Base-by-base conservation (phyloP, 495 filamentous ascomycete species). In the Durotheca rogersii region DNA sequence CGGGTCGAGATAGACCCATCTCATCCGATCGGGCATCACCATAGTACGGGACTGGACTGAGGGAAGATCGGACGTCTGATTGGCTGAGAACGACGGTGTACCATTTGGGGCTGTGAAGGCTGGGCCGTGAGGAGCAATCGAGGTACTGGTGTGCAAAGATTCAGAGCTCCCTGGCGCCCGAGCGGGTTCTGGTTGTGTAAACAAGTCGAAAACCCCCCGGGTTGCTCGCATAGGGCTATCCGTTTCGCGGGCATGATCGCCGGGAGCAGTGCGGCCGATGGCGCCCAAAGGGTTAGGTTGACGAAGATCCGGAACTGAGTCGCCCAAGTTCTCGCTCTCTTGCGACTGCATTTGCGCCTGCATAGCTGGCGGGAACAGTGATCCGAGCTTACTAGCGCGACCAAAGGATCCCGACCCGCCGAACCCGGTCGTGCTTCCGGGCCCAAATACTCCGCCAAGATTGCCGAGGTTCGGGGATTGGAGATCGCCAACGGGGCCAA, bases 1-100 rank as follows among this genome's bases (percentile, higher is more conserved):
- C 3, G 94, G 93, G 67, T 98, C 93, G 21, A 91, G 83, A 62
- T 98, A 98, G 20, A 95, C 92, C 93, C 93, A 98, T 56, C 91
- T 81, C 87, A 98, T 98, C 14, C 95, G 80, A 67, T 98, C 93
- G 12, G 93, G 93, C 93, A 98, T 97, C n/a, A 98, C 92, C 88
- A 97, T 95, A 15, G 83, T 86, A 7, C 85, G 81, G 47, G 90
- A 87, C 56, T 94, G 88, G 33, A 84, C 72, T 10, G 85, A 66
- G 18, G 86, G 82, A 2, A 87, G 77, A 19, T 86, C 81, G 12
- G 73, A 54, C 20, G 54, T 30, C 52, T 66, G 75, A 31, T 23
- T 61, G 20, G 56, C 55, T 1, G 58, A 31, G 15, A 54, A 72
- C 20, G 48, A 41, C 0, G 60, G 47, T n/a, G 56, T 41, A 20